These are phyloP conservation scores for Cordyceps pruinosa DNA, from an alignment of 2,329 filamentous ascomycete species.

Conservation along the genomic window DNA sequence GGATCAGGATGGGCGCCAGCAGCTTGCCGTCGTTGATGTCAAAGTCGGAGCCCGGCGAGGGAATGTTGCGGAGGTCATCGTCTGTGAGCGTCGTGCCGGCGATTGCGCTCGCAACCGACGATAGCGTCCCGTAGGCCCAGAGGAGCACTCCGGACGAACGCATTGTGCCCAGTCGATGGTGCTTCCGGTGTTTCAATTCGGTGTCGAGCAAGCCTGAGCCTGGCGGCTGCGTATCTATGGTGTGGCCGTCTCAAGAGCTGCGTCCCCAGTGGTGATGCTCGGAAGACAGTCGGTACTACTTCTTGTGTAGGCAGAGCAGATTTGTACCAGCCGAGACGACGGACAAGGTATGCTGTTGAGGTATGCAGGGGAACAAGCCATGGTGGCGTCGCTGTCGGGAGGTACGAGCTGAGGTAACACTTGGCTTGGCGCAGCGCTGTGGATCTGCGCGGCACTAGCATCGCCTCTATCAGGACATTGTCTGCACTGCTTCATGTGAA, in stretches of 20 bases:
- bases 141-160: conserved; percentile 2
- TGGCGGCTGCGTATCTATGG: neutral
- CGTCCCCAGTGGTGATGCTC: neutral
- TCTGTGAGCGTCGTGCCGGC: conserved; percentile 59
- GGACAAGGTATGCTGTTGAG: neutral
- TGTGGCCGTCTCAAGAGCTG: neutral
- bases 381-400: neutral
- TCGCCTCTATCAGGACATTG: neutral
- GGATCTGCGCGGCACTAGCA: neutral
- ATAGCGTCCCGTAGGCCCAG: conserved; percentile 9
- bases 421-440: neutral
- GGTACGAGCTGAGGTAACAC: neutral
- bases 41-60: conserved; percentile 67
- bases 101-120: conserved; percentile 21
- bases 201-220: neutral
- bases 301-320: neutral
- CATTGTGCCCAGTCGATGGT: neutral
- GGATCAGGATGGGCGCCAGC: conserved; percentile 77
- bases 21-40: conserved; percentile 69
- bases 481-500: neutral
- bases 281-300: neutral
- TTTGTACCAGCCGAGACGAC: too few species aligned
- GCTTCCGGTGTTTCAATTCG: neutral
- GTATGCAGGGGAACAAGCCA: neutral
- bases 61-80: conserved; percentile 62